Conservation (phyloP, 2,329 filamentous ascomycete species). For the Taxawa tesnikishii region DNA sequence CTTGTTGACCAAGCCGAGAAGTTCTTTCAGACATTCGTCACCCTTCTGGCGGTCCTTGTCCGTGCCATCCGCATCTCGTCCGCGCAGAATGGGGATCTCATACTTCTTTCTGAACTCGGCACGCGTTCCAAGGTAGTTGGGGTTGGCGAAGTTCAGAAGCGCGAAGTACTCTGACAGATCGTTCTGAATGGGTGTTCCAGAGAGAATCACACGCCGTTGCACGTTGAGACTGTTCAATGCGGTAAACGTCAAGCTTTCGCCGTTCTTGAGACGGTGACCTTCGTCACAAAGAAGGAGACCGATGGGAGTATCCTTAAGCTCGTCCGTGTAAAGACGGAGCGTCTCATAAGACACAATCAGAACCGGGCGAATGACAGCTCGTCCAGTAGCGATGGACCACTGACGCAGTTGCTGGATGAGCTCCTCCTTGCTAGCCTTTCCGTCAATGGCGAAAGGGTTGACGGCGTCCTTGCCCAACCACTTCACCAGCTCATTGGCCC, state of each 20-base stretch:
- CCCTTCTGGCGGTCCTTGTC: constrained; percentile 73
- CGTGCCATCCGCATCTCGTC: constrained; percentile 79
- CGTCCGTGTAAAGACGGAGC: constrained; percentile 76
- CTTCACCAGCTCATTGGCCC: constrained; percentile 93
- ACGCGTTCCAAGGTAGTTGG: constrained; percentile 76
- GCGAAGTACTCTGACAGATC: constrained; percentile 97
- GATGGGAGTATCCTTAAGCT: constrained; percentile 80
- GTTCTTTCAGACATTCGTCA: constrained; percentile 68
- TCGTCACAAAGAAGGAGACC: constrained; percentile 92
- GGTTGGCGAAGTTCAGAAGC: constrained; percentile 92
- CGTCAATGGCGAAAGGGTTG: constrained; percentile 88
- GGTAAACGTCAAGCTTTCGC: constrained; percentile 88
- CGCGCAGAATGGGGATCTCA: constrained; percentile 82
- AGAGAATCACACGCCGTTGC: constrained; percentile 81
- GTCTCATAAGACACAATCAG: constrained; percentile 98
- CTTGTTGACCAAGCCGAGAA: constrained; percentile 82
- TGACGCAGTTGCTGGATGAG: constrained; percentile 80
- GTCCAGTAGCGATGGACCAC: constrained; percentile 88
- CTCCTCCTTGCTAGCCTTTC: constrained; percentile 91
- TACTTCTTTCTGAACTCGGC: constrained; percentile 89
- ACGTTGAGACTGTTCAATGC: constrained; percentile 87
- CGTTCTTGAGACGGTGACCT: constrained; percentile 92
- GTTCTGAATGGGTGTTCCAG: constrained; percentile 95
- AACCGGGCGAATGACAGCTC: constrained; percentile 78
- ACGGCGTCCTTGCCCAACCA: constrained; percentile 91